Base-by-base conservation (phyloP, 2,329 filamentous ascomycete genomes). In the Neocatenulostroma microsporum region DNA sequence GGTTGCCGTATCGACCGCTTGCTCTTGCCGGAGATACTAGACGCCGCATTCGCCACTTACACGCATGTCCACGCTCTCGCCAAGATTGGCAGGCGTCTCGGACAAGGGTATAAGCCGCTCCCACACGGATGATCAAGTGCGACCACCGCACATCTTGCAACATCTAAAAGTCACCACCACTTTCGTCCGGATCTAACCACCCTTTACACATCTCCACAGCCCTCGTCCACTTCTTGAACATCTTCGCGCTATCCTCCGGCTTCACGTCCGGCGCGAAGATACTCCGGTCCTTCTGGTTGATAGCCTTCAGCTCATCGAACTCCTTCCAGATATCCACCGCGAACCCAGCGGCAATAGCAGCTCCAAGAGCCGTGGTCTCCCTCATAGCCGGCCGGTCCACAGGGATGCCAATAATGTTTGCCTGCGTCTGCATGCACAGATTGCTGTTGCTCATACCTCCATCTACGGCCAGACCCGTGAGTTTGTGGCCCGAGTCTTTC, bases 401-500 rank as follows among this genome's bases (percentile, higher is more conserved):
- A 19, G 80, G 82, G 49, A 94, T 91, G 38, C 79, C 78, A 50
- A 83, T 85, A 34, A 94, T 74, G 63, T 94, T 82, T 45, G 87
- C 82, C 72, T 94, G 87, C 4, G 83, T 86, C 63, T 82, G 86
- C 87, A 94, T 94, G 64, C 81, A 86, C 38, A 94, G 71, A 56
- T 88, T 82, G 9, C 84, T 89, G 62, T 85, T 89, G 52, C 82
- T 87, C 72, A 94, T 84, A 40, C 87, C 87, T 39, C 87, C 87
- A 55, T 94, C 87, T 28, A 94, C 87, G 21, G 84, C 81, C 28
- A 94, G 70, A 47, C 80, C 76, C 40, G 76, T 72, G 21, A 94
- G 73, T 45, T 76, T 76, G 56, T 88, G 80, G 23, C 80, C 79
- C 36, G 81, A 87, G 63, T 94, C 87, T 50, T 81, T 78, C 55